A percentile compares a stretch with the other conserved stretches of the same genome.
Conservation (phyloP, 108 stramenopile genomes). For the Fragilaria radians region DNA sequence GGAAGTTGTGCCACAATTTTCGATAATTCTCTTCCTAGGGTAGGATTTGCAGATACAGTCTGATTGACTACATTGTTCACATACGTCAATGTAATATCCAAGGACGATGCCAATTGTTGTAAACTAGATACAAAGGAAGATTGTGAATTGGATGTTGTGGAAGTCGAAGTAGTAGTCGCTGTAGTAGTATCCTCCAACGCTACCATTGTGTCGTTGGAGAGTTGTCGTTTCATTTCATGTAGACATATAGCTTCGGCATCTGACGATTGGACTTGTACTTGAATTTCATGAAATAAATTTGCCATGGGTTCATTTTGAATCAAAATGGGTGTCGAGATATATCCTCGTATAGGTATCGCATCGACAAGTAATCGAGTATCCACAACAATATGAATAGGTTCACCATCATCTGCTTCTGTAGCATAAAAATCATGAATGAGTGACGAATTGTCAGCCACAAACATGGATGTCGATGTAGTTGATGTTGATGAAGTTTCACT, state of each 20-base stretch:
- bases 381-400: conserved; percentile 85
- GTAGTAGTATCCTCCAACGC: conserved; percentile 13
- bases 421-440: conserved; percentile 97
- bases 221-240: conserved; percentile 70
- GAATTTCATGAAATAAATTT: conserved; percentile 89
- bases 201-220: too few relatives aligned
- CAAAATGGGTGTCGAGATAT: conserved; percentile 59
- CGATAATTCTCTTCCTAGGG: conserved; percentile 69
- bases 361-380: conserved; percentile 75
- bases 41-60: conserved; percentile 46
- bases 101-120: conserved; percentile 66
- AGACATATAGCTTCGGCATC: conserved; percentile 88
- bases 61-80: conserved; percentile 86
- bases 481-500: neutral
- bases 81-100: conserved; percentile 75
- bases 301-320: conserved; percentile 80
- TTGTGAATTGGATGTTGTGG: conserved; percentile 16
- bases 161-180: conserved; percentile 8
- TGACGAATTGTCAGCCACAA: conserved; percentile 86
- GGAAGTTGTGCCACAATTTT: conserved; percentile 84
- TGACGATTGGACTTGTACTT: conserved; percentile 52
- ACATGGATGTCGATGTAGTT: conserved; percentile 3
- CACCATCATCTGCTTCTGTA: conserved; percentile 81
- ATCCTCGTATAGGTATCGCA: conserved; percentile 72
- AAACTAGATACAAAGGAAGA: conserved; percentile 48